These are phyloP conservation scores for Ganoderma leucocontextum DNA, from an alignment of 1,284 basidiomycete species.

Conservation along the genomic window DNA sequence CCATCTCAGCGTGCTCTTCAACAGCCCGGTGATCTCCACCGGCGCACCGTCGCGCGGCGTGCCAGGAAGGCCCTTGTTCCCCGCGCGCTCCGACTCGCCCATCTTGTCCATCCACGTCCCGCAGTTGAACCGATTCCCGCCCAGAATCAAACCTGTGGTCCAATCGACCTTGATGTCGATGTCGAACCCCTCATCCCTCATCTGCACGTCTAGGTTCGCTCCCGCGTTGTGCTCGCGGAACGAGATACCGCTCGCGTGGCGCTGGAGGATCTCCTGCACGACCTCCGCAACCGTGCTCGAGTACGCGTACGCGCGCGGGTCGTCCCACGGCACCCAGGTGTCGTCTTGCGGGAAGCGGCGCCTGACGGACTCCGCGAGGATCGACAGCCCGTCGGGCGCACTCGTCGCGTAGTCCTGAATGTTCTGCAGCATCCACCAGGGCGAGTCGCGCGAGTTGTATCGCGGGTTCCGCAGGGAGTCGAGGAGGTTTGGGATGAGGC, in stretches of 20 bases:
- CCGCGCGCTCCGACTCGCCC: constrained; percentile 91
- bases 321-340: constrained; percentile 93
- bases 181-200: constrained; percentile 93
- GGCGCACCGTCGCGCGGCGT: constrained; percentile 97
- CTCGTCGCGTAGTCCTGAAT: constrained; percentile 93
- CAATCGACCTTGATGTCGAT: constrained; percentile 95
- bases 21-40: constrained; percentile 92
- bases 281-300: constrained; percentile 90
- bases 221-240: constrained; percentile 98
- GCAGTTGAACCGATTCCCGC: constrained; percentile 87
- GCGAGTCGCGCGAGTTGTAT: constrained; percentile 93
- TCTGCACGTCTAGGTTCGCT: constrained; percentile 94
- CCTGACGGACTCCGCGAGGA: constrained; percentile 86
- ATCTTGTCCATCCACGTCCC: constrained; percentile 99
- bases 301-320: constrained; percentile 83
- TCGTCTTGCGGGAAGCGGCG: constrained; percentile 95
- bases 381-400: constrained; percentile 85
- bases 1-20: constrained; percentile 95
- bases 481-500: constrained; percentile 91
- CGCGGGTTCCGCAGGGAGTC: constrained; percentile 87
- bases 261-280: constrained; percentile 95
- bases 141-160: constrained; percentile 90
- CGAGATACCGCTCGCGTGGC: constrained; percentile 91
- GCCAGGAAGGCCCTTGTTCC: constrained; percentile 93
- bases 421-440: constrained; percentile 99